Conservation (phyloP, 495 filamentous ascomycete species). For the Letharia columbiana region DNA sequence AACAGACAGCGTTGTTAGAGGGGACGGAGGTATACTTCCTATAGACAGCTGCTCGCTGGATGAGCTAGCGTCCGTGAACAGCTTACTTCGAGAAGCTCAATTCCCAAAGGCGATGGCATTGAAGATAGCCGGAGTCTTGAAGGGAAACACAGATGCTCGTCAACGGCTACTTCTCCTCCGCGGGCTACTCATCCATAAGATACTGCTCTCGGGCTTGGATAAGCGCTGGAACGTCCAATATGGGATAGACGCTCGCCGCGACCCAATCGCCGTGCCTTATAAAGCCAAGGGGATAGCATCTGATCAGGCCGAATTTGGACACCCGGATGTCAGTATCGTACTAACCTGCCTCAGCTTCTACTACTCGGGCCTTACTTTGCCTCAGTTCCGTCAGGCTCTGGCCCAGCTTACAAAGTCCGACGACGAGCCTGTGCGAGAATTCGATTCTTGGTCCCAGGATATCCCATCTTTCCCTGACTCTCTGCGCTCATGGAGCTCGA, state of each 20-base stretch:
- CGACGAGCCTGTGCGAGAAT: slow-evolving; percentile 48
- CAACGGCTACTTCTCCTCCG: slow-evolving; percentile 47
- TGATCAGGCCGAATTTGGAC: slow-evolving; percentile 59
- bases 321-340: slow-evolving; percentile 60
- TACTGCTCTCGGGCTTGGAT: slow-evolving; percentile 46
- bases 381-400: slow-evolving; percentile 45
- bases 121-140: slow-evolving; percentile 27
- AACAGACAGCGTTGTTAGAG: slow-evolving; percentile 14
- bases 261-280: slow-evolving; percentile 57
- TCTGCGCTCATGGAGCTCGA: slow-evolving; percentile 41
- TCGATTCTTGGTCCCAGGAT: slow-evolving; percentile 43
- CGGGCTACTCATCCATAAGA: slow-evolving; percentile 49
- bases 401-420: slow-evolving; percentile 45
- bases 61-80: slow-evolving; percentile 5
- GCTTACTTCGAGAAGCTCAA: slow-evolving; percentile 14
- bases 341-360: slow-evolving; percentile 66
- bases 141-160: slow-evolving; percentile 29
- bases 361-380: slow-evolving; percentile 49
- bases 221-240: slow-evolving; percentile 66
- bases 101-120: slow-evolving; percentile 1
- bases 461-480: slow-evolving; percentile 30
- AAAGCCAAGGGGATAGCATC: slow-evolving; percentile 60
- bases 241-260: slow-evolving; percentile 38
- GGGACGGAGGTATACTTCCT: slow-evolving; percentile 13
- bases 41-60: not conserved